Percentiles rank a stretch among this genome's conserved stretches.
Evolutionary conservation across 169 alveolate species (phyloP).

Genomic region (Plasmodium billcollinsi): DNA sequence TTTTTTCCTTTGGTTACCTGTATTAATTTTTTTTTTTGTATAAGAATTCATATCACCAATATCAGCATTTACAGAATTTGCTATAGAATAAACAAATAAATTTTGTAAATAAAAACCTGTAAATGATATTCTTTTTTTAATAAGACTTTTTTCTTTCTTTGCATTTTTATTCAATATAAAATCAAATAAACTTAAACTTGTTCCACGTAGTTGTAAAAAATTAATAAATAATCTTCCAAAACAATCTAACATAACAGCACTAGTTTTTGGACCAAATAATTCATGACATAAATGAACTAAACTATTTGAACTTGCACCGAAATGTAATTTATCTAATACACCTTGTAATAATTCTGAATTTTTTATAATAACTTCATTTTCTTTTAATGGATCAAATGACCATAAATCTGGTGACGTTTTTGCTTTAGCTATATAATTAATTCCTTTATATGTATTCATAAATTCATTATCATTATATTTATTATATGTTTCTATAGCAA

Average conservation of each 20-base stretch:
- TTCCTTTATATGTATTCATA: slow-evolving; percentile 82
- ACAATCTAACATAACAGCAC: slow-evolving; percentile 94
- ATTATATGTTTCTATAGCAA: slow-evolving; percentile 78
- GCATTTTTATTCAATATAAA: slow-evolving; percentile 90
- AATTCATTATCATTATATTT: slow-evolving; percentile 78
- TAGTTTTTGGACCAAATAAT: slow-evolving; percentile 94
- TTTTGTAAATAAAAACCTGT: slow-evolving; percentile 83
- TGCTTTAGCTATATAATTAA: slow-evolving; percentile 83
- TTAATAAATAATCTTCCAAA: slow-evolving; percentile 94
- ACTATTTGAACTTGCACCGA: slow-evolving; percentile 97
- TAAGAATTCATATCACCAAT: slow-evolving; percentile 7
- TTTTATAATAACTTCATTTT: slow-evolving; percentile 86
- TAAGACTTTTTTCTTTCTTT: slow-evolving; percentile 87
- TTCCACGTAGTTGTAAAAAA: slow-evolving; percentile 94
- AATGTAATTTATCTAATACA: slow-evolving; percentile 96
- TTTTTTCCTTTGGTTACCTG: background rate
- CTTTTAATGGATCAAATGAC: slow-evolving; percentile 89
- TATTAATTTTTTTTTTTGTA: slow-evolving; percentile 6
- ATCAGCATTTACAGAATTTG: slow-evolving; percentile 35
- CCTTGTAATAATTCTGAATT: slow-evolving; percentile 96
- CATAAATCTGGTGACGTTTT: slow-evolving; percentile 93
- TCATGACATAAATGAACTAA: slow-evolving; percentile 96
- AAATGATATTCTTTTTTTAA: slow-evolving; percentile 81
- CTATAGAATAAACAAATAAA: slow-evolving; percentile 77
- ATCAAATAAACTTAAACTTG: slow-evolving; percentile 96